phyloP scores from a whole-genome alignment of 2,329 filamentous ascomycete genomes.

The Claviceps sp. region DNA sequence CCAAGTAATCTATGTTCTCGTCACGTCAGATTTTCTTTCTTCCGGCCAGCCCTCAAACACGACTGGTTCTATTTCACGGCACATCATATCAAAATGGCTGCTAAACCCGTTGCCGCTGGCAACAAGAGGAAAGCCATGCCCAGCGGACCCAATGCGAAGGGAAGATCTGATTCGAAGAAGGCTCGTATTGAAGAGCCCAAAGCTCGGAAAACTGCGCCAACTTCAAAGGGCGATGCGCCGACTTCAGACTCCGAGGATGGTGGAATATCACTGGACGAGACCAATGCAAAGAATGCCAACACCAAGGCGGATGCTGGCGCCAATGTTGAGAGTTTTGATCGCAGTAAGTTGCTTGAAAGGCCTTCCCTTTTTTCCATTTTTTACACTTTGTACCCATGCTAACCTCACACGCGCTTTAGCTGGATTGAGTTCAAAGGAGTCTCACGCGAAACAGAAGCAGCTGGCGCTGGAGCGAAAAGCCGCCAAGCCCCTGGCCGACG shows the following conservation, averaged over 20 bases:
- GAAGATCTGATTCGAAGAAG: slow-evolving; percentile 36
- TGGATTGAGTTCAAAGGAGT: slow-evolving; percentile 55
- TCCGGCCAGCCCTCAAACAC: neutral
- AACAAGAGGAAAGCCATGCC: slow-evolving; percentile 44
- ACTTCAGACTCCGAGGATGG: slow-evolving; percentile 34
- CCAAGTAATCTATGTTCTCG: neutral
- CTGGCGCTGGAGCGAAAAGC: slow-evolving; percentile 80
- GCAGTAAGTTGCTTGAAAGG: slow-evolving; percentile 19
- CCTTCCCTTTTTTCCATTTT: too few relatives aligned
- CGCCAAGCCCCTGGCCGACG: slow-evolving; percentile 83
- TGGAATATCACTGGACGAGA: slow-evolving; percentile 31
- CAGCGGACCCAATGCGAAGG: slow-evolving; percentile 21
- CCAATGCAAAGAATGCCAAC: slow-evolving; percentile 18
- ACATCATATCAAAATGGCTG: slow-evolving; percentile 27
- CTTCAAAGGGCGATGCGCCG: slow-evolving; percentile 23
- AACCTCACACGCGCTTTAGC: neutral
- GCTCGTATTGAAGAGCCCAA: slow-evolving; percentile 26
- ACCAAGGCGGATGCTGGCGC: slow-evolving; percentile 16
- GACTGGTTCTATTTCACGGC: neutral
- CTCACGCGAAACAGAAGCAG: slow-evolving; percentile 85
- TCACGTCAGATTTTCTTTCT: neutral
- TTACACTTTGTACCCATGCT: neutral
- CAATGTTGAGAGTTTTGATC: slow-evolving; percentile 28
- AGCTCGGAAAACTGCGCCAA: slow-evolving; percentile 16
- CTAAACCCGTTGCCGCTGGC: slow-evolving; percentile 31